Percentiles rank a stretch among this genome's conserved stretches.
These are phyloP conservation scores for Exophiala xenobiotica DNA, from an alignment of 2,329 filamentous ascomycete genomes.

Conservation along the genomic window DNA sequence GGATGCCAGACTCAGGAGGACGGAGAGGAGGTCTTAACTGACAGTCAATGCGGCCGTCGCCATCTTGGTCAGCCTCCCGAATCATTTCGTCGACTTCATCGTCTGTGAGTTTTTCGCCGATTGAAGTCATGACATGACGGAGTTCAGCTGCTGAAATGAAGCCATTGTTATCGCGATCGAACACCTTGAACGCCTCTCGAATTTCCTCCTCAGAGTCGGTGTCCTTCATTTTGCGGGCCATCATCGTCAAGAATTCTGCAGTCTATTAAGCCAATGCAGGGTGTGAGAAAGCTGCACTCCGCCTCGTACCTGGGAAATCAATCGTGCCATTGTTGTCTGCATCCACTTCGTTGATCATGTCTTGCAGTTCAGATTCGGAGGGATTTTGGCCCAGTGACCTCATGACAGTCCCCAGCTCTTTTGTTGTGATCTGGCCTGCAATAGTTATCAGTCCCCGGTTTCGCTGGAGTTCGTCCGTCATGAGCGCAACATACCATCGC, in stretches of 20 bases:
- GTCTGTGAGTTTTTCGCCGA: constrained; percentile 86
- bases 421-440: constrained; percentile 87
- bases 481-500: constrained; percentile 69
- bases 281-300: background rate
- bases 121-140: constrained; percentile 88
- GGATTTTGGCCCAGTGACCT: constrained; percentile 86
- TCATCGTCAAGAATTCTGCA: constrained; percentile 88
- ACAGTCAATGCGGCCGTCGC: constrained; percentile 87
- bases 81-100: constrained; percentile 94
- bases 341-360: constrained; percentile 94
- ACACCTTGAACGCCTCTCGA: constrained; percentile 85
- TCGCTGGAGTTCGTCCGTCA: background rate
- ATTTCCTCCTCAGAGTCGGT: constrained; percentile 91
- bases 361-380: constrained; percentile 84
- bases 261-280: constrained; percentile 9
- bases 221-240: constrained; percentile 93
- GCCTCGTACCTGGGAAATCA: constrained; percentile 74
- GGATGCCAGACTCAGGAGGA: background rate
- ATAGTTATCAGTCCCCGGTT: background rate
- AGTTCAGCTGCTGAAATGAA: constrained; percentile 88
- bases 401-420: constrained; percentile 88
- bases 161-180: constrained; percentile 87
- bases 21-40: constrained; percentile 38
- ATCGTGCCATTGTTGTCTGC: constrained; percentile 92
- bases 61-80: constrained; percentile 84